phyloP scores from a whole-genome alignment of 2,329 filamentous ascomycete genomes.

The Colletotrichum acutatum region DNA sequence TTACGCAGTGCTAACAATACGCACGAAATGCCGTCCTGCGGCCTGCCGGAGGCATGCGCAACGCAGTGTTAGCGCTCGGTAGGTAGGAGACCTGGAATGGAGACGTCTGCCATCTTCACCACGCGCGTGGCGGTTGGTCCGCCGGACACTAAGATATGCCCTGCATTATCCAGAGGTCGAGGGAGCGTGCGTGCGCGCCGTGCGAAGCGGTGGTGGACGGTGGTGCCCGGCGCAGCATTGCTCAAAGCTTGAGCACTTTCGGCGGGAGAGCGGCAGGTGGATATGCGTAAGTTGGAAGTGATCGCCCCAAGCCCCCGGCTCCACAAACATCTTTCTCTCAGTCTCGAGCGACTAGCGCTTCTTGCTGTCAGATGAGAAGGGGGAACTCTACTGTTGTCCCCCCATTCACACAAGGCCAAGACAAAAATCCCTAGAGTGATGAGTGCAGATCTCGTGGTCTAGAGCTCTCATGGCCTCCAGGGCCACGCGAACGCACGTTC shows the following conservation, averaged over 20 bases:
- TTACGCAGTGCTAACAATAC: neutral
- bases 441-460: conserved; percentile 1
- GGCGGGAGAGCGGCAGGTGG: conserved; percentile 1
- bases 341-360: neutral
- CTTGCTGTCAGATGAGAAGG: neutral
- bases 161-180: neutral
- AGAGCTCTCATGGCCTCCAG: neutral
- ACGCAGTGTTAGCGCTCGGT: neutral
- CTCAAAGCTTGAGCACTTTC: neutral
- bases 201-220: neutral
- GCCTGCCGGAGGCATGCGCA: neutral
- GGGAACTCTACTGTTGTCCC: neutral
- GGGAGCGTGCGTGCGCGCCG: conserved; percentile 6
- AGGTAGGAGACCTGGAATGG: neutral
- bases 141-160: neutral
- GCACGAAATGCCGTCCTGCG: neutral
- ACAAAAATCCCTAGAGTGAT: neutral
- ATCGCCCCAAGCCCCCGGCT: neutral
- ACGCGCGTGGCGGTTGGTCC: conserved; percentile 4
- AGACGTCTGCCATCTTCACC: conserved; percentile 2
- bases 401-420: neutral
- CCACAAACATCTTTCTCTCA: neutral
- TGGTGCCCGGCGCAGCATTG: neutral
- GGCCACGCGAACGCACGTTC: neutral
- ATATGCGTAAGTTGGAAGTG: neutral